Percentiles rank a stretch among this genome's conserved stretches.
phyloP scores from a whole-genome alignment of 129 eudicot genomes.

The Deinandra increscens region DNA sequence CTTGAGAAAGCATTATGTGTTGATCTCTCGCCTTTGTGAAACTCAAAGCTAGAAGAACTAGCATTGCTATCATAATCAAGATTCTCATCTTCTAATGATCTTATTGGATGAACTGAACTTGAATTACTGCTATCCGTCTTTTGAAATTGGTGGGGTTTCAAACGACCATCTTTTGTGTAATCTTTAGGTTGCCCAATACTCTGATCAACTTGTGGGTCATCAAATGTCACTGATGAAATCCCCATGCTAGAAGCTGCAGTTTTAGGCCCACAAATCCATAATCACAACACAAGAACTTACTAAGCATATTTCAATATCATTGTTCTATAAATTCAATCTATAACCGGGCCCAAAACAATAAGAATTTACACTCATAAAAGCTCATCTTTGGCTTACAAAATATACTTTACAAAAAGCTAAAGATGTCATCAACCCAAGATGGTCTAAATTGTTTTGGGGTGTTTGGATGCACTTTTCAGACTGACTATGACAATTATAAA shows the following conservation, averaged over 20 bases:
- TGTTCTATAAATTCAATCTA: background rate
- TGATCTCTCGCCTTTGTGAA: conserved; percentile 65
- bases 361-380: conserved; percentile 19
- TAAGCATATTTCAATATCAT: conserved; percentile 9
- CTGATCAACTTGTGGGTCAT: conserved; percentile 41
- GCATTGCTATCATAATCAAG: conserved; percentile 94
- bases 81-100: conserved; percentile 75
- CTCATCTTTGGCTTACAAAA: conserved; percentile 18
- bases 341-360: conserved; percentile 20
- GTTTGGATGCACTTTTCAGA: conserved; percentile 20
- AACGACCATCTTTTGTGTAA: conserved; percentile 27
- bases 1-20: conserved; percentile 49
- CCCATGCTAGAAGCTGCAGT: conserved; percentile 52
- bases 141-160: conserved; percentile 42
- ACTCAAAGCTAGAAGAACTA: conserved; percentile 84
- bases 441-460: conserved; percentile 22
- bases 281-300: conserved; percentile 21
- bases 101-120: conserved; percentile 77
- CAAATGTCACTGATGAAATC: conserved; percentile 32
- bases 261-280: conserved; percentile 26
- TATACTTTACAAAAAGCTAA: conserved; percentile 27
- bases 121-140: conserved; percentile 53
- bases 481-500: background rate
- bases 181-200: conserved; percentile 35
- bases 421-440: conserved; percentile 19